Evolutionary conservation across 2,329 filamentous ascomycete genomes (phyloP).

Genomic region (Westerdykella aurantiaca): DNA sequence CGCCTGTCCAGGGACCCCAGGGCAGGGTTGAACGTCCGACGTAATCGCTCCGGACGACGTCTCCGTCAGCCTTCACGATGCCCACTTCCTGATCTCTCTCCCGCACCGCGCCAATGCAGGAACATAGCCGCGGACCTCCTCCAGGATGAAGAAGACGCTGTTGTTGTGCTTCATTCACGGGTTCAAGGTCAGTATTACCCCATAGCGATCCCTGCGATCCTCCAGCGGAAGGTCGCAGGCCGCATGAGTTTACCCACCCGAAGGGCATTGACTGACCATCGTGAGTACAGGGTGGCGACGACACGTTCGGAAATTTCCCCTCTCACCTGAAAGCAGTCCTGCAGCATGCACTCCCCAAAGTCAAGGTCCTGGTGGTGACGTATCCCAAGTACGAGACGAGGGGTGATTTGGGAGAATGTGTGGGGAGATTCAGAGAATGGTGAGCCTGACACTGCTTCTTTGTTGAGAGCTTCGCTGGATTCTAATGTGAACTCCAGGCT

Average conservation of each 20-base stretch:
- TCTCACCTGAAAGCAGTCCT: slow-evolving; percentile 62
- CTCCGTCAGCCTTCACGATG: too few species aligned
- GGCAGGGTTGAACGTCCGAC: too few species aligned
- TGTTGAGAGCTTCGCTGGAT: neutral
- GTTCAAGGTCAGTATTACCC: slow-evolving; percentile 60
- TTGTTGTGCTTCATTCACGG: slow-evolving; percentile 81
- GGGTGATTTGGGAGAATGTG: slow-evolving; percentile 66
- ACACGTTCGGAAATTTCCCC: slow-evolving; percentile 74
- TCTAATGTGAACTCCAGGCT: slow-evolving; percentile 51
- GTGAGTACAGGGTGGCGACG: slow-evolving; percentile 59
- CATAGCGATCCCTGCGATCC: neutral
- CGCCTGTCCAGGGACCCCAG: too few species aligned
- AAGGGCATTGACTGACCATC: slow-evolving; percentile 4
- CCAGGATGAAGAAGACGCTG: slow-evolving; percentile 68
- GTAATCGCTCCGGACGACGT: too few species aligned
- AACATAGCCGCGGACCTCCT: slow-evolving; percentile 19
- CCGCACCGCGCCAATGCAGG: slow-evolving; percentile 28
- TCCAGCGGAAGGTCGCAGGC: neutral
- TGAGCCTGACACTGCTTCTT: slow-evolving; percentile 29
- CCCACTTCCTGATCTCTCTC: neutral
- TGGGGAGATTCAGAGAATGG: slow-evolving; percentile 71
- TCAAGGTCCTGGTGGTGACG: slow-evolving; percentile 62
- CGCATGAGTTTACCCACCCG: neutral
- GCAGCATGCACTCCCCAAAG: slow-evolving; percentile 59
- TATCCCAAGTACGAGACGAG: slow-evolving; percentile 80